Evolutionary conservation across 2,329 filamentous ascomycete genomes (phyloP), one percentile per base, ranked within the genome.

Genomic region (Massarina eburnea): DNA sequence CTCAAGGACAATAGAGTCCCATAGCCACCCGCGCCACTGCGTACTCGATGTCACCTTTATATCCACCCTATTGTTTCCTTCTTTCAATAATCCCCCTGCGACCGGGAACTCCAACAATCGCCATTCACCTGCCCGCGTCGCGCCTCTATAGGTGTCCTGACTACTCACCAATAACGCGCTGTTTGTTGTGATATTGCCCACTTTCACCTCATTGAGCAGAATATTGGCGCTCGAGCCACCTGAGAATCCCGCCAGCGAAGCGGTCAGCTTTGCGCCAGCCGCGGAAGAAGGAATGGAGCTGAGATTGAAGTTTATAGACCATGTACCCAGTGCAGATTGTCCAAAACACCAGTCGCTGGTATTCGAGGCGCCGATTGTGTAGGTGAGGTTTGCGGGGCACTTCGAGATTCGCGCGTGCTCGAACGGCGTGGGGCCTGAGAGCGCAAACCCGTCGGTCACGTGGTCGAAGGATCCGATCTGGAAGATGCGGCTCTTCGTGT

Each of bases 401-500:
- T 67, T 59, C 6, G 68, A 68, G 1, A 76, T 73, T 7, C 75
- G 64, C 4, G 57, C 76, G 49, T 79, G 76, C 44, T 74, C 61
- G 52, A 73, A 70, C 1, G 74, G 73, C 7, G 69, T 63, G 1
- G 73, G 73, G 8, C 73, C 73, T 32, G 71, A 64, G 38, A 64
- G 56, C 1, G 57, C 61, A 50, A 79, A 79, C 4, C 74, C 75
- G 5, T 71, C 57, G 4, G 71, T 68, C 34, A 71, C 74, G 41
- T 75, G 74, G 51, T 80, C 76, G 15, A 79, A 72, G 15, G 68
- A 71, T 19, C 77, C 76, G 24, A 80, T 66, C 46, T 76, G 77
- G 64, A 77, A 80, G 36, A 80, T 71, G 29, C 64, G 64, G 30
- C 68, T 71, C 17, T 67, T 64, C 0, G 49, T 39, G 15, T 58